Evolutionary conservation across 148 eudicot genomes (phyloP).

Genomic region (Rhododendron kiyosumense): DNA sequence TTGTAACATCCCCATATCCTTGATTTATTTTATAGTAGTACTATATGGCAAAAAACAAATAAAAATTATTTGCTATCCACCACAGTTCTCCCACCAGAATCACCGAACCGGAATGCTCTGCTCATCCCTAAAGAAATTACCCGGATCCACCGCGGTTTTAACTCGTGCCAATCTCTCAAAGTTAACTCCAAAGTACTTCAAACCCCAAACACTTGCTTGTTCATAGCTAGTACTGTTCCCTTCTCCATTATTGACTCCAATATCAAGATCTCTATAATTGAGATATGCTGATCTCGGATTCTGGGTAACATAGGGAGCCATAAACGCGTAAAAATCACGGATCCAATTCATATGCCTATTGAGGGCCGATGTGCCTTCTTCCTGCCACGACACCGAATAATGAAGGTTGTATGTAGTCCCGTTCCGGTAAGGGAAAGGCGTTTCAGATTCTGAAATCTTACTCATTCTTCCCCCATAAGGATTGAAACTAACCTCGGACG

Average conservation of each 20-base stretch:
- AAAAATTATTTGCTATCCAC: background rate
- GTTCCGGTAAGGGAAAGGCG: slow-evolving; percentile 2
- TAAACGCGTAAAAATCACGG: background rate
- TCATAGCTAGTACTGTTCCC: background rate
- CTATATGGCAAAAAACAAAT: too few relatives aligned
- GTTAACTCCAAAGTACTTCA: background rate
- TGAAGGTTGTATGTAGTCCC: background rate
- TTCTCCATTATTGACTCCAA: background rate
- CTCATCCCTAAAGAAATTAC: background rate
- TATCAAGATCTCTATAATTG: background rate
- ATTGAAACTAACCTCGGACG: background rate
- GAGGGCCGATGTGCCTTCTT: background rate
- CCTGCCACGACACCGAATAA: background rate
- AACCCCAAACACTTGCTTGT: slow-evolving; percentile 3
- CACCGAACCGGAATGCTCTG: background rate
- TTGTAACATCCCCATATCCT: background rate
- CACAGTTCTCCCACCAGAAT: background rate
- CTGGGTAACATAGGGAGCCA: background rate
- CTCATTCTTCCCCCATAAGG: slow-evolving; percentile 7
- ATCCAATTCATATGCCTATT: background rate
- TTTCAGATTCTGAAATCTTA: background rate
- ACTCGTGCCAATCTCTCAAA: background rate
- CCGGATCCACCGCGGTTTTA: background rate
- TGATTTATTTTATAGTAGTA: too few relatives aligned
- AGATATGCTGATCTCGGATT: background rate